Percentiles rank a stretch among this genome's conserved stretches.
These are phyloP conservation scores for Funneliformis caledonium DNA, from an alignment of 371 early-diverging fungal species.

Conservation along the genomic window DNA sequence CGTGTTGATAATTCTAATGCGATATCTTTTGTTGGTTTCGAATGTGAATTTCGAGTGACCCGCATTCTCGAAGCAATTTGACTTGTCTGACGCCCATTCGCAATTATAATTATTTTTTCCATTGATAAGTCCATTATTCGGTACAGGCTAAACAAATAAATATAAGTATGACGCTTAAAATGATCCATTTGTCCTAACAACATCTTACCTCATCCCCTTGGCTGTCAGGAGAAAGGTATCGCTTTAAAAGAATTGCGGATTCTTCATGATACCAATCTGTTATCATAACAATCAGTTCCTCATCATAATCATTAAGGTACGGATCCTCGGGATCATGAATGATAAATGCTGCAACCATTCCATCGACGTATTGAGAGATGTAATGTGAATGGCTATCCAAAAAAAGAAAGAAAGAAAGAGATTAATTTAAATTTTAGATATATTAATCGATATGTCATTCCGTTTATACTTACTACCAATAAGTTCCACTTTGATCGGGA, in stretches of 20 bases:
- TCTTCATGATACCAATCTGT: slow-evolving; percentile 50
- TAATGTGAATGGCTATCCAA: slow-evolving; percentile 62
- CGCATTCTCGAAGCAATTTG: background rate
- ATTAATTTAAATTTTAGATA: background rate
- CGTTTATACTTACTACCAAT: slow-evolving; percentile 44
- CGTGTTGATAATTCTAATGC: slow-evolving; percentile 79
- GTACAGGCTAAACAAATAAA: background rate
- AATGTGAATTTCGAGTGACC: slow-evolving; percentile 48
- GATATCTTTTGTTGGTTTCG: slow-evolving; percentile 78
- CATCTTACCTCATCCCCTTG: slow-evolving; percentile 1
- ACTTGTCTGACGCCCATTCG: background rate
- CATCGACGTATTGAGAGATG: slow-evolving; percentile 80
- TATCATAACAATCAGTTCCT: slow-evolving; percentile 51
- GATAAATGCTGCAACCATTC: slow-evolving; percentile 71
- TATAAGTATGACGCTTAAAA: too few relatives aligned
- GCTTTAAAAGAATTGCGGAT: background rate
- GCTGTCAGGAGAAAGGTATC: slow-evolving; percentile 24
- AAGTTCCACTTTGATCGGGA: slow-evolving; percentile 48
- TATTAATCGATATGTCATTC: background rate
- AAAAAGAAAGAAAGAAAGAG: slow-evolving; percentile 31
- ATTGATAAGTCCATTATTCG: slow-evolving; percentile 15
- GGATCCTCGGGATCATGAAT: slow-evolving; percentile 51
- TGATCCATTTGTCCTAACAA: too few relatives aligned
- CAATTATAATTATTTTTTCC: slow-evolving; percentile 1
- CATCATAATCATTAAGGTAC: slow-evolving; percentile 49